These are phyloP conservation scores for Saccharomycopsis hybrid DNA, from an alignment of 1,139 yeast species.

Conservation along the genomic window DNA sequence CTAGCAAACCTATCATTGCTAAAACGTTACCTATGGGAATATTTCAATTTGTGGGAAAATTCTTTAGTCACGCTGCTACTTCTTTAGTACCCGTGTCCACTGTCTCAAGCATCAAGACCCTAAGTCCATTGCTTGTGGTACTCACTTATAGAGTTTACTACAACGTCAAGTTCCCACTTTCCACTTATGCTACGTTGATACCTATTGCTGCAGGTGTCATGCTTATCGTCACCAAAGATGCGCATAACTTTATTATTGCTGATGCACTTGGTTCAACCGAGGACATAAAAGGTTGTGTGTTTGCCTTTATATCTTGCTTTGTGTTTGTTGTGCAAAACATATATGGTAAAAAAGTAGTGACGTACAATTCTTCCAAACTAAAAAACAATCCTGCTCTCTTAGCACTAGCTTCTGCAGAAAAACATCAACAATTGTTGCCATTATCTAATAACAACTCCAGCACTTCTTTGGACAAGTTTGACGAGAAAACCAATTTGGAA, in stretches of 20 bases:
- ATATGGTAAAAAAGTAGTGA: constrained; percentile 79
- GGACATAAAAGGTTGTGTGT: constrained; percentile 59
- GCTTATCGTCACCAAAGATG: constrained; percentile 39
- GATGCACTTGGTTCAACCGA: constrained; percentile 29
- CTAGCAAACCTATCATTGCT: constrained; percentile 39
- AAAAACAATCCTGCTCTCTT: constrained; percentile 24
- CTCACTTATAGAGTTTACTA: constrained; percentile 62
- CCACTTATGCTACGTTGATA: constrained; percentile 59
- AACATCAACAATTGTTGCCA: constrained; percentile 22
- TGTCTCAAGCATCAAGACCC: constrained; percentile 88
- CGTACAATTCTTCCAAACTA: constrained; percentile 35
- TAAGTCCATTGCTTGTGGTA: constrained; percentile 83
- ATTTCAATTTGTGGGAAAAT: constrained; percentile 87
- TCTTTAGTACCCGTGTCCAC: constrained; percentile 84
- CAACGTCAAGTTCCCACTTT: constrained; percentile 43
- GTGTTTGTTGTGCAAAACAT: constrained; percentile 92
- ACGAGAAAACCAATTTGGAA: constrained; percentile 24
- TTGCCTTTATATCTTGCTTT: constrained; percentile 74
- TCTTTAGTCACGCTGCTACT: constrained; percentile 85
- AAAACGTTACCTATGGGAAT: constrained; percentile 82
- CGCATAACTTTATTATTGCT: constrained; percentile 34
- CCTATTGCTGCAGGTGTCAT: constrained; percentile 73
- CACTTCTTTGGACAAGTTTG: constrained; percentile 2
- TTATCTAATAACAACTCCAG: constrained; percentile 12
- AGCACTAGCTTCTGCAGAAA: constrained; percentile 23